A percentile compares a stretch with the other conserved stretches of the same genome.
Evolutionary conservation across 2,329 filamentous ascomycete species (phyloP).

Genomic region (Sordariomycetes sp.): DNA sequence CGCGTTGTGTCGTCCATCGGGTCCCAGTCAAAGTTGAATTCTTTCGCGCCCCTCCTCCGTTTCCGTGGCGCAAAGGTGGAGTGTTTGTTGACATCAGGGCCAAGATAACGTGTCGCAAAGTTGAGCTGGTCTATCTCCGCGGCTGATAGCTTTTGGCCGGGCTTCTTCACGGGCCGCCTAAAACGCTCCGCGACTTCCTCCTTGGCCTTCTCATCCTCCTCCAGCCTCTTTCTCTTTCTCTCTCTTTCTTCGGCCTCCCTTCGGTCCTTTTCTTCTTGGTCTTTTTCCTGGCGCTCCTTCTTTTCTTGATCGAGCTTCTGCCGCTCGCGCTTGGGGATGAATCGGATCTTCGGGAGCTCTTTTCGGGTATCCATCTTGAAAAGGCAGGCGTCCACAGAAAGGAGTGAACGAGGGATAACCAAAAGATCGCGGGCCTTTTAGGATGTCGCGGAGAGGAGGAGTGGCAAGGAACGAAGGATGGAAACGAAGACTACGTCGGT

Average conservation of each 20-base stretch:
- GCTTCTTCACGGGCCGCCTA: slow-evolving; percentile 3
- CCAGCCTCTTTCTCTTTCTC: not conserved
- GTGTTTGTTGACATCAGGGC: slow-evolving; percentile 69
- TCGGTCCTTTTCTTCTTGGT: slow-evolving; percentile 46
- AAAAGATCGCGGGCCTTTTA: not conserved
- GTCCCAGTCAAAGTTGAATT: slow-evolving; percentile 99
- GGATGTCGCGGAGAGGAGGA: not conserved
- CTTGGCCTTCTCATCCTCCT: slow-evolving; percentile 5
- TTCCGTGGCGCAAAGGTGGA: slow-evolving; percentile 92
- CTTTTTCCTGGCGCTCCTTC: slow-evolving; percentile 55
- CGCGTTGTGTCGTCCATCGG: slow-evolving; percentile 82
- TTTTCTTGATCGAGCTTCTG: slow-evolving; percentile 72
- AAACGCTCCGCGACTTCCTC: slow-evolving; percentile 1
- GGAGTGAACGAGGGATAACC: not conserved
- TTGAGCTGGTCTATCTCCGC: slow-evolving; percentile 64
- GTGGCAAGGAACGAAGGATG: not conserved
- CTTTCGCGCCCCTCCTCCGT: slow-evolving; percentile 84
- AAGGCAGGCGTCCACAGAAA: not conserved
- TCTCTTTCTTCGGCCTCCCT: slow-evolving; percentile 16
- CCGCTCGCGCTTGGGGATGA: slow-evolving; percentile 72
- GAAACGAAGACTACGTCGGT: not conserved
- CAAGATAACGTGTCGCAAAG: slow-evolving; percentile 78
- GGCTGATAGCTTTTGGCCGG: slow-evolving; percentile 11
- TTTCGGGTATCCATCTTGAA: not conserved
- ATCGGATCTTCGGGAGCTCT: slow-evolving; percentile 63